Evolutionary conservation across 2,329 filamentous ascomycete species (phyloP).

Genomic region (Xylaria polymorpha): DNA sequence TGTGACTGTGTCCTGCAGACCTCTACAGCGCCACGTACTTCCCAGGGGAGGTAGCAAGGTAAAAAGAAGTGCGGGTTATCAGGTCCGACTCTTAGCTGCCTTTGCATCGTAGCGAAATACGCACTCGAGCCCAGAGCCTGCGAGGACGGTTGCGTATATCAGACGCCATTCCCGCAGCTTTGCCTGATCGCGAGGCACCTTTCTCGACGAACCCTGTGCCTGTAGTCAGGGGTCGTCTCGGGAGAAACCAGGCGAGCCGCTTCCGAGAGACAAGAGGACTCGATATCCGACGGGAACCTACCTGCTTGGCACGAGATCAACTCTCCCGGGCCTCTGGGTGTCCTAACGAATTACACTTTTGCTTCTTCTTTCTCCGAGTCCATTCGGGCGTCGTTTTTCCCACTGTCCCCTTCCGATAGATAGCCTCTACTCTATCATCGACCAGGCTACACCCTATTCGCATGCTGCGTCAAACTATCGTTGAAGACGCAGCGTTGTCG

Average conservation of each 20-base stretch:
- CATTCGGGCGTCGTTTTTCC: background rate
- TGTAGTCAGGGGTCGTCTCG: background rate
- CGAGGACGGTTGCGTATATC: constrained; percentile 20
- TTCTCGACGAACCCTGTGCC: background rate
- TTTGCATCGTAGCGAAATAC: constrained; percentile 16
- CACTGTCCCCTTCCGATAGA: constrained; percentile 19
- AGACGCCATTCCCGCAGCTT: constrained; percentile 11
- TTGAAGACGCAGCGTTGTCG: background rate
- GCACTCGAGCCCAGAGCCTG: constrained; percentile 8
- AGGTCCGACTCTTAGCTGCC: constrained; percentile 27
- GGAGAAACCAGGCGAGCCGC: background rate
- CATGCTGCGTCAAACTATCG: background rate
- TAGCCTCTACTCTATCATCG: background rate
- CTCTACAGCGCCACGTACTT: constrained; percentile 19
- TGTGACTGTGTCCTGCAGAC: constrained; percentile 7
- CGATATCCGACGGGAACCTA: constrained; percentile 29
- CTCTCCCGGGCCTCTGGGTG: background rate
- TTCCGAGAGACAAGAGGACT: constrained; percentile 22
- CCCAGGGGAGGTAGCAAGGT: background rate
- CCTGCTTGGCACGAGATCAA: constrained; percentile 30
- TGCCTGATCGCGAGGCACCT: constrained; percentile 3
- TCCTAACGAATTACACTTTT: constrained; percentile 14
- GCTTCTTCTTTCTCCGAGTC: background rate
- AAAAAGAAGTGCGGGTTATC: background rate
- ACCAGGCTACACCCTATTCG: constrained; percentile 3